Base-by-base conservation (phyloP, 1,139 yeast genomes). In the Taphrina confusa region DNA sequence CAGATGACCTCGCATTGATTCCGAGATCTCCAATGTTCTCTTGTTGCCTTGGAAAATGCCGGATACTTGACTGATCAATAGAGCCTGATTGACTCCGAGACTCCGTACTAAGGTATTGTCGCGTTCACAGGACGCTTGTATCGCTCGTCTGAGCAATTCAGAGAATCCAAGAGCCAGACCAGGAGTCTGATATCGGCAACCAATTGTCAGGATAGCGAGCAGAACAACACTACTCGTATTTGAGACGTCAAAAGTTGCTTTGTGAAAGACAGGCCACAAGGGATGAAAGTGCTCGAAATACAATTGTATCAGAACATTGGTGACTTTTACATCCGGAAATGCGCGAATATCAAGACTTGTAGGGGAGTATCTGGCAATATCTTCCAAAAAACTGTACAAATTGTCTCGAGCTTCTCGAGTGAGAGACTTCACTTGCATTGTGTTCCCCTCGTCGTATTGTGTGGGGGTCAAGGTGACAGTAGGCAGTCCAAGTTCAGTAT, bases 91-190 rank as follows among this genome's bases (percentile, higher is more conserved):
- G 27, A 18, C 12, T n/a, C 28, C 45, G 16, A 39, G 27, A 39
- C 27, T 39, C 16, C 45, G 45, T 11, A 39, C 45, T 11, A 39
- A 27, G n/a, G 27, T 22, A 18, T 39, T 39, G 45, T 39, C 45
- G 20, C 25, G 9, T 22, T 39, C 45, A 27, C 25, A 18, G 9
- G 25, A 18, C 16, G 20, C 45, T 39, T 22, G 45, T 22, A 22
- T 20, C 12, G 28, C 25, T 9, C 28, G 27, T 14, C 45, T 18
- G 27, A 39, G 8, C 45, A 39, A n/a, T 22, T 39, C 45, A 9
- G 25, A 22, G 25, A 39, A 27, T 8, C 25, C 45, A 9, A 39
- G n/a, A n/a, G 45, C 23, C 27, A 39, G 12, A 5, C 28, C 45
- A 8, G 25, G 45, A 14, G 25, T 18, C 12, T 39, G 25, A 18